Evolutionary conservation across 345 rosid genomes (phyloP), one percentile per base, ranked within the genome.

Genomic region (Camelina neglecta): DNA sequence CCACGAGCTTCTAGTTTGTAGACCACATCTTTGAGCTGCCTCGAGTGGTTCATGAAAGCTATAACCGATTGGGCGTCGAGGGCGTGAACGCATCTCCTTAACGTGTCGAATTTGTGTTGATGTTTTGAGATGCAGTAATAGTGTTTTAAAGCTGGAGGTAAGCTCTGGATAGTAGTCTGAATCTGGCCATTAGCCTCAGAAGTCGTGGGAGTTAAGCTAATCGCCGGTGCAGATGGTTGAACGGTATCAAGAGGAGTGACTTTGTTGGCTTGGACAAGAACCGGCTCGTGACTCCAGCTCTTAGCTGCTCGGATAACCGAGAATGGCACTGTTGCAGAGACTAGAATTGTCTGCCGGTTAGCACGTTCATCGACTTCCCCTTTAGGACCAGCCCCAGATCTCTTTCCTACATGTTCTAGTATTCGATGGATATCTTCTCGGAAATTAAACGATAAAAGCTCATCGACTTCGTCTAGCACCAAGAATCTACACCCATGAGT

Each of bases 321-420:
- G 79, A 86, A 92, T 4, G 99, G 99, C 67, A 95, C 91, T 1
- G 99, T 92, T 61, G 97, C 99, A 71, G 97, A 90, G 51, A 95
- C 97, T 85, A 95, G 78, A 26, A 94, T 79, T 24, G 90, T 87
- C 76, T 80, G 97, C 29, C 97, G 89, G 56, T 78, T 88, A 41
- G 83, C 83, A 61, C 72, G 66, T 80, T 68, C 84, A 18, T 79
- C 79, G 16, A 35, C 60, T 42, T 74, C 73, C 18, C 72, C 71
- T 72, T 83, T 87, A 6, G 86, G 63, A 39, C 81, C 82, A 75
- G 84, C 83, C 7, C 92, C 84, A 18, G 96, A 75, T 83, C 81
- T 89, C 79, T 80, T 86, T 49, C 97, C 99, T 2, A 90, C 97
- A 64, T 95, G 99, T 67, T 89, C 91, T 63, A 90, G 58, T 60